A percentile compares a stretch with the other conserved stretches of the same genome.
phyloP scores from a whole-genome alignment of 495 filamentous ascomycete species.

The Aspergillus nanangensis region DNA sequence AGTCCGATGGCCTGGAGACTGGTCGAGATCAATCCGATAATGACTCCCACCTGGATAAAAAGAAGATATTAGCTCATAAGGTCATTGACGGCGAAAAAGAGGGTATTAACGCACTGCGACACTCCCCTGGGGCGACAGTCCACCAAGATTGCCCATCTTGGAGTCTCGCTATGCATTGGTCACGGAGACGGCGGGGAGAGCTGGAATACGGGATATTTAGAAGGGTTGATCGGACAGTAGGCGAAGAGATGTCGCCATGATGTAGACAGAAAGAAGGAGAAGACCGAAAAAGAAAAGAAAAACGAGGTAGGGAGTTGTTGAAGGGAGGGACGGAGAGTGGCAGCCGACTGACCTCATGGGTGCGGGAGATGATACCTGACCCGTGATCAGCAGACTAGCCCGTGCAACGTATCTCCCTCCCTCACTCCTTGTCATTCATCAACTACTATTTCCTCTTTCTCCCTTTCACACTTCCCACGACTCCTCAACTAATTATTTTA shows the following conservation, averaged over 20 bases:
- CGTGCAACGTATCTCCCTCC: slow-evolving; percentile 11
- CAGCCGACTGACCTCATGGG: slow-evolving; percentile 17
- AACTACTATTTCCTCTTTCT: background rate
- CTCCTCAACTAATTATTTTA: background rate
- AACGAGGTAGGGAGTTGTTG: slow-evolving; percentile 6
- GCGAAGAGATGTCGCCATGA: slow-evolving; percentile 22
- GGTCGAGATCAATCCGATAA: slow-evolving; percentile 89
- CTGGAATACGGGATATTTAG: slow-evolving; percentile 17
- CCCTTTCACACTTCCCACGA: background rate
- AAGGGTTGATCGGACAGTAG: slow-evolving; percentile 5
- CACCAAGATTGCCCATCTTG: slow-evolving; percentile 71
- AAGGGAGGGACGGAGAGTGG: too few species aligned
- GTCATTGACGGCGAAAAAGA: background rate
- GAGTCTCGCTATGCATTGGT: slow-evolving; percentile 28
- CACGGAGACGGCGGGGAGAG: slow-evolving; percentile 11
- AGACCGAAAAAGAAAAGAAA: slow-evolving; percentile 7
- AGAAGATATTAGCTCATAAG: slow-evolving; percentile 8
- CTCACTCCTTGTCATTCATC: slow-evolving; percentile 2
- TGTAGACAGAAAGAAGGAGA: slow-evolving; percentile 6
- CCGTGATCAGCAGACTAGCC: slow-evolving; percentile 6
- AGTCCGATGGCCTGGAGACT: slow-evolving; percentile 92
- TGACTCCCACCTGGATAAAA: slow-evolving; percentile 68
- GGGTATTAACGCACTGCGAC: slow-evolving; percentile 61
- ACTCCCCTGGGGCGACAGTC: slow-evolving; percentile 80
- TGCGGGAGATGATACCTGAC: slow-evolving; percentile 11